These are phyloP conservation scores for Entomortierella parvispora DNA, from an alignment of 192 early-diverging fungal genomes.

Conservation along the genomic window DNA sequence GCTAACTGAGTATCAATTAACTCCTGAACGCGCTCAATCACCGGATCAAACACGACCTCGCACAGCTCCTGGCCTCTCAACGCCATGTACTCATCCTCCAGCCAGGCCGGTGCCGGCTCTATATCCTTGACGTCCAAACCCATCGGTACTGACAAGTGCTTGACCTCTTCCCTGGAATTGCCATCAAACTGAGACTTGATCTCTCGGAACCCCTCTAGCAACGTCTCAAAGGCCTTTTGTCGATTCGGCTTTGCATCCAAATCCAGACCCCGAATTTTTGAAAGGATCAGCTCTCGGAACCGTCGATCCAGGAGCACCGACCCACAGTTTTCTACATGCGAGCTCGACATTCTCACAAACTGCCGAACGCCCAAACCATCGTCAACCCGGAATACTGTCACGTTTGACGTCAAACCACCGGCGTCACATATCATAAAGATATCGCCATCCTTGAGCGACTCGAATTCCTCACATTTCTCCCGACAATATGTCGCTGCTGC, in stretches of 20 bases:
- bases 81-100: slow-evolving; percentile 55
- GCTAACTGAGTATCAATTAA: slow-evolving; percentile 50
- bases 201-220: slow-evolving; percentile 43
- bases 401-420: slow-evolving; percentile 51
- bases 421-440: slow-evolving; percentile 67
- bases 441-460: slow-evolving; percentile 55
- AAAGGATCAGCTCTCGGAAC: slow-evolving; percentile 25
- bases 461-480: slow-evolving; percentile 62
- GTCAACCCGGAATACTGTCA: slow-evolving; percentile 45
- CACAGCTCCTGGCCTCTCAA: slow-evolving; percentile 55
- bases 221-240: slow-evolving; percentile 45
- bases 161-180: slow-evolving; percentile 36
- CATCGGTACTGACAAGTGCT: slow-evolving; percentile 46
- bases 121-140: slow-evolving; percentile 49
- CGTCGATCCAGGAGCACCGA: slow-evolving; percentile 42
- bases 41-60: slow-evolving; percentile 60
- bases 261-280: slow-evolving; percentile 22
- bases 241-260: slow-evolving; percentile 26
- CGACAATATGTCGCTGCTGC: slow-evolving; percentile 66
- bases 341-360: slow-evolving; percentile 51
- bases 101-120: slow-evolving; percentile 31
- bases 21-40: slow-evolving; percentile 49
- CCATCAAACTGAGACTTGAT: slow-evolving; percentile 50
- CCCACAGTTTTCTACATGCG: slow-evolving; percentile 46
- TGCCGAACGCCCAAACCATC: slow-evolving; percentile 42